Conservation (phyloP, 805 yeast genomes). For the Isabelozyma rhagii region DNA sequence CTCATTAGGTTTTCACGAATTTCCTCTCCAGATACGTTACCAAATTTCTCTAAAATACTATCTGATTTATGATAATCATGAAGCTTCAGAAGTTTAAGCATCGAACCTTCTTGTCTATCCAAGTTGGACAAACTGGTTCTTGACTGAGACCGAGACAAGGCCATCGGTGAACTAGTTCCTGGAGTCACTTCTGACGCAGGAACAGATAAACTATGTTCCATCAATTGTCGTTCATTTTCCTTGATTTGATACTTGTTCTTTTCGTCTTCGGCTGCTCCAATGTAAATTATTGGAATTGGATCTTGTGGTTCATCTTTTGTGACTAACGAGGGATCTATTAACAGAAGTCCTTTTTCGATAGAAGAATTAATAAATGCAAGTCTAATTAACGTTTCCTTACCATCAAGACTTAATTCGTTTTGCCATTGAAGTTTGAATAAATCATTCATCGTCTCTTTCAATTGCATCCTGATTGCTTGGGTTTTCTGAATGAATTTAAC, state of each 20-base stretch:
- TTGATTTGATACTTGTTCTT: conserved; percentile 7
- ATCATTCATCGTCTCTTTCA: conserved; percentile 40
- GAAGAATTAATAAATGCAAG: conserved; percentile 69
- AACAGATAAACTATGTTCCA: background rate
- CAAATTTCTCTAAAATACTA: conserved; percentile 7
- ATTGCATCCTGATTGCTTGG: conserved; percentile 23
- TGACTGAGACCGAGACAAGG: conserved; percentile 22
- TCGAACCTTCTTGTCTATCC: conserved; percentile 42
- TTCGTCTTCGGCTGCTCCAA: conserved; percentile 21
- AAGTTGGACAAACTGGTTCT: conserved; percentile 30
- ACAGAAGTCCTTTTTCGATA: conserved; percentile 52
- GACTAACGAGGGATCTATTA: conserved; percentile 34
- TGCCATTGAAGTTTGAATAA: conserved; percentile 56
- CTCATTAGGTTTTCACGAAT: conserved; percentile 30
- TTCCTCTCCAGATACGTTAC: conserved; percentile 33
- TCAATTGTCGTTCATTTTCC: background rate
- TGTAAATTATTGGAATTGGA: conserved; percentile 1
- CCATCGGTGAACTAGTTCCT: conserved; percentile 9
- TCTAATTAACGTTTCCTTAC: conserved; percentile 71
- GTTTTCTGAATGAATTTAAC: conserved; percentile 23
- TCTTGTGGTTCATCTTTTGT: conserved; percentile 7
- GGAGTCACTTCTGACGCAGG: background rate
- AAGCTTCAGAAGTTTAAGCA: conserved; percentile 32
- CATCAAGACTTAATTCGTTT: conserved; percentile 57
- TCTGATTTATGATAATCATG: conserved; percentile 15